These are phyloP conservation scores for Petasospora rhodanensis DNA, from an alignment of 1,139 yeast genomes.

Conservation along the genomic window DNA sequence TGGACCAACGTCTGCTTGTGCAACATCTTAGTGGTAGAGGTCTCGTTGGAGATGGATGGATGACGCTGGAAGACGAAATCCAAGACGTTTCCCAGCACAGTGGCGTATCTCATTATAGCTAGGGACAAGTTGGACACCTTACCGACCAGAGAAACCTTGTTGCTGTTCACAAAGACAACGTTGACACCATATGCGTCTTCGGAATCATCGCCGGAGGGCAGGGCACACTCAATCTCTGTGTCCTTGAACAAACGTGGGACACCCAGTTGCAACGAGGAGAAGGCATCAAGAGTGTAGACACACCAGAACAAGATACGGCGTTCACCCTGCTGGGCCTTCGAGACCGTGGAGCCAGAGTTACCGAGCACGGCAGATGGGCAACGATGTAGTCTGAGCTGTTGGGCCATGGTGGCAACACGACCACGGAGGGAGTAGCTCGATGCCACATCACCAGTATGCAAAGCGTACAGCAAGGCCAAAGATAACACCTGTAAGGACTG, in stretches of 20 bases:
- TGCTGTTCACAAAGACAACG: slow-evolving; percentile 54
- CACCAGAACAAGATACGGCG: slow-evolving; percentile 84
- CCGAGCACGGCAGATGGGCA: slow-evolving; percentile 82
- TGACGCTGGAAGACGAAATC: slow-evolving; percentile 58
- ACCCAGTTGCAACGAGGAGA: slow-evolving; percentile 72
- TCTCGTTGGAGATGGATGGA: slow-evolving; percentile 24
- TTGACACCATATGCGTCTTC: slow-evolving; percentile 44
- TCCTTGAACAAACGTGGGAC: slow-evolving; percentile 78
- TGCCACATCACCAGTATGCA: slow-evolving; percentile 68
- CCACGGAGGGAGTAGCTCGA: slow-evolving; percentile 77
- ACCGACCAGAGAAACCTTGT: slow-evolving; percentile 58
- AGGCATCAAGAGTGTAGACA: slow-evolving; percentile 70
- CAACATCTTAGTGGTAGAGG: slow-evolving; percentile 29
- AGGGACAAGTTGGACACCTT: slow-evolving; percentile 61
- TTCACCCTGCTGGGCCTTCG: slow-evolving; percentile 70
- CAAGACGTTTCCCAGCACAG: slow-evolving; percentile 68
- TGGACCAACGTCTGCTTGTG: slow-evolving; percentile 41
- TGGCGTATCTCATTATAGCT: slow-evolving; percentile 63
- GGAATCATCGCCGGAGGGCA: slow-evolving; percentile 66
- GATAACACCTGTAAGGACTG: slow-evolving; percentile 68
- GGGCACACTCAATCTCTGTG: slow-evolving; percentile 79
- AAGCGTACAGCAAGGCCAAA: slow-evolving; percentile 65
- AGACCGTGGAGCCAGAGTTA: slow-evolving; percentile 50
- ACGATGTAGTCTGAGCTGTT: slow-evolving; percentile 77
- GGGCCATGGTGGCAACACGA: slow-evolving; percentile 76